Conservation (phyloP, 495 filamentous ascomycete genomes). For the Stereocaulon alpinum region DNA sequence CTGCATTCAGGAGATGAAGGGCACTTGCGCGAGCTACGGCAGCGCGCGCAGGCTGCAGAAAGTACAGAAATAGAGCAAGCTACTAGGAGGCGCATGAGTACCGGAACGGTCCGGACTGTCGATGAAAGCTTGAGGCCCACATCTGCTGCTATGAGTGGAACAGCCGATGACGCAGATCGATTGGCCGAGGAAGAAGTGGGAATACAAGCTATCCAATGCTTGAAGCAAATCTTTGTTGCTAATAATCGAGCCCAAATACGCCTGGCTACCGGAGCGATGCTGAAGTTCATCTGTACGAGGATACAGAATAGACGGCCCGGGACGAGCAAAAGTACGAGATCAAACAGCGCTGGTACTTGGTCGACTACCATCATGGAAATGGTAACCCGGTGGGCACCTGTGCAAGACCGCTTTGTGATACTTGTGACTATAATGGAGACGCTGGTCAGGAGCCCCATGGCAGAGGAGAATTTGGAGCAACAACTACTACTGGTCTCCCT, state of each 20-base stretch:
- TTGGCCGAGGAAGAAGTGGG: constrained; percentile 80
- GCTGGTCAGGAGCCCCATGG: constrained; percentile 51
- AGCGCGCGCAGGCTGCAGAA: constrained; percentile 51
- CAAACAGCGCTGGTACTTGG: constrained; percentile 50
- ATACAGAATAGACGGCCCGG: constrained; percentile 28
- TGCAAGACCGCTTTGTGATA: constrained; percentile 84
- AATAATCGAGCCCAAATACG: constrained; percentile 70
- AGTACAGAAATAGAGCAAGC: constrained; percentile 50
- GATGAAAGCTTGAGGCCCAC: constrained; percentile 56
- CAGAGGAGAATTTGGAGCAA: constrained; percentile 54
- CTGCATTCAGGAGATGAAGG: constrained; percentile 66
- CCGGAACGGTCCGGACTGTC: constrained; percentile 62
- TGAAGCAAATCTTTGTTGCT: constrained; percentile 67
- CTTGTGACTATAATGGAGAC: constrained; percentile 68
- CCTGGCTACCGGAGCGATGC: constrained; percentile 54
- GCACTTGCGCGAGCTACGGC: constrained; percentile 51
- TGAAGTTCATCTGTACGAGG: constrained; percentile 59
- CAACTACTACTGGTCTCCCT: constrained; percentile 64
- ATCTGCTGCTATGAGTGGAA: constrained; percentile 58
- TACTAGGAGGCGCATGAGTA: constrained; percentile 59
- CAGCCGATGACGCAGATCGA: constrained; percentile 73
- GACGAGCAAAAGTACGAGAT: constrained; percentile 25
- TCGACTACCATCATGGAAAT: constrained; percentile 67
- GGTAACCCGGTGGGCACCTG: constrained; percentile 72
- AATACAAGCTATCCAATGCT: constrained; percentile 66